Base-by-base conservation (phyloP, 2,329 filamentous ascomycete genomes). In the Colletotrichum salicis region DNA sequence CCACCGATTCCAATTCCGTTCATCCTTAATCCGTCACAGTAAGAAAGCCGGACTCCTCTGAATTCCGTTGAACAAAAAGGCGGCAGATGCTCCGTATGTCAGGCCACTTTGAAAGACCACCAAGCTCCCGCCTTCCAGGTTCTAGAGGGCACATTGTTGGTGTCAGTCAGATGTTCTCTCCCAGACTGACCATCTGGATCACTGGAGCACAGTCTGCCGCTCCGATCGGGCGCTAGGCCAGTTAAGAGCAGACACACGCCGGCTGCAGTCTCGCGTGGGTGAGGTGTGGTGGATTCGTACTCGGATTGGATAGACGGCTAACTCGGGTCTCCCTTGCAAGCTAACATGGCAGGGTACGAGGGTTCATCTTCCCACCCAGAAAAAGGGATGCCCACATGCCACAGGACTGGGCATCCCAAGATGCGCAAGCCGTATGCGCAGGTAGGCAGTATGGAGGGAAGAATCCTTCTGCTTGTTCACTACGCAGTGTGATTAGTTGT, bases 101-200 rank as follows among this genome's bases (percentile, higher is more conserved):
- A 45, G 67, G 19, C 67, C 61, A 54, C 41, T 67, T 27, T 27
- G 5, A 54, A 12, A 48, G 22, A n/a, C 61, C 37, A 45, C 13
- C 12, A 6, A 15, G 24, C 11, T 13, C 37, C 13, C n/a, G 58
- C 4, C 33, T 41, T 41, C 13, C 33, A 41, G 54, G 27, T 29
- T 29, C 27, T 29, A 29, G 27, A 29, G 27, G 19, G 22, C 31
- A 33, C 19, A 48, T 37, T 24, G 22, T n/a, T 27, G 66, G 24
- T 41, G 61, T 68, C 55, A 61, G 56, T 62, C 57, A 71, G 68
- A 71, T 71, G 57, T 52, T 67, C 67, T 10, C 41, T 48, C 19
- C 19, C 8, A 22, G 19, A 48, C 67, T 22, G 57, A 35, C 58
- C 57, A 70, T 61, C 63, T 63, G 57, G 51, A 57, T 62, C 57